Evolutionary conservation across 352 stramenopile genomes (phyloP).

Genomic region (Globisporangium cederbergense): DNA sequence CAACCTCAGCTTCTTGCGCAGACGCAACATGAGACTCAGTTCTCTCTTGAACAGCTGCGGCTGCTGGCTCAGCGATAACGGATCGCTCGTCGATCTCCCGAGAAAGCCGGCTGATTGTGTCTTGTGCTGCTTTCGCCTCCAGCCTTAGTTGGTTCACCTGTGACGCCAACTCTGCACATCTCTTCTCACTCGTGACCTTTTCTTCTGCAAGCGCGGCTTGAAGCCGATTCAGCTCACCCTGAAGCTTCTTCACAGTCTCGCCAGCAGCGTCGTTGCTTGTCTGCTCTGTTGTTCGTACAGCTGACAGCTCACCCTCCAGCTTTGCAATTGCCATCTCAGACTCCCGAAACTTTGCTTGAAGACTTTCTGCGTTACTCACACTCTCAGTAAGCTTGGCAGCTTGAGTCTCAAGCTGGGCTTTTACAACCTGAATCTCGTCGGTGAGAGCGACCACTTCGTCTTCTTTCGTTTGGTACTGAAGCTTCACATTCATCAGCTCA

Average conservation of each 20-base stretch:
- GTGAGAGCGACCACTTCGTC: constrained; percentile 23
- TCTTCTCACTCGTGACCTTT: background rate
- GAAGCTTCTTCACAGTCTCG: background rate
- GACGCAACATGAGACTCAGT: background rate
- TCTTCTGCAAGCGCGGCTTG: background rate
- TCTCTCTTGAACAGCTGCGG: background rate
- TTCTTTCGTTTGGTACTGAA: constrained; percentile 23
- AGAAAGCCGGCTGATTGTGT: constrained; percentile 5
- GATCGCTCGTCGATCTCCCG: background rate
- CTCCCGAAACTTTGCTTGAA: background rate
- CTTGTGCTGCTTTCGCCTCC: background rate
- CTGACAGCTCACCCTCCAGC: constrained; percentile 8
- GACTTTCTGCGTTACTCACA: constrained; percentile 11
- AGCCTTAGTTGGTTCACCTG: background rate
- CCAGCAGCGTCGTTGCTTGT: background rate
- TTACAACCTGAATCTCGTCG: constrained; percentile 23
- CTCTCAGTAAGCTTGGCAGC: constrained; percentile 22
- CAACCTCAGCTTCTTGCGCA: constrained; percentile 5
- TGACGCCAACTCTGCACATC: background rate
- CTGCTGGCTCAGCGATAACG: background rate
- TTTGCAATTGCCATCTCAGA: background rate
- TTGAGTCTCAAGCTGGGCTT: constrained; percentile 24
- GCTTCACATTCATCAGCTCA: constrained; percentile 17
- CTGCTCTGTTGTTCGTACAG: background rate
- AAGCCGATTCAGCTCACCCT: background rate